Base-by-base conservation (phyloP, 2,329 filamentous ascomycete genomes). In the Nannizziopsis barbatae region DNA sequence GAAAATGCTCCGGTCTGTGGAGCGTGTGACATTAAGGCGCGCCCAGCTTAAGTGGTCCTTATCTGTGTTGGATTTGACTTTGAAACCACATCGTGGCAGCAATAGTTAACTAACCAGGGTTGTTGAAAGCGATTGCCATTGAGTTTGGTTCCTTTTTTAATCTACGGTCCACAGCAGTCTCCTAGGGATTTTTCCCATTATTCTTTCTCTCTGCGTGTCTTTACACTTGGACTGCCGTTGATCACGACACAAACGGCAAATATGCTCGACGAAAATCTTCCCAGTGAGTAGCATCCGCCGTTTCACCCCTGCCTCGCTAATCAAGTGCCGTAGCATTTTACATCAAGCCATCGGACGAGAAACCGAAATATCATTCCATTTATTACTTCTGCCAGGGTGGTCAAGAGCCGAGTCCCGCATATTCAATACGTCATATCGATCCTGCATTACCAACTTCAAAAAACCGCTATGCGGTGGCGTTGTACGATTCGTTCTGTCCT, bases 261-360 rank as follows among this genome's bases (percentile, higher is more conserved):
- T 14, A 95, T 95, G 88, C 77, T 94, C 59, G 88, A 95, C 80
- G 86, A 93, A 65, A 94, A 89, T 66, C 79, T 95, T n/a, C 89
- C 89, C 49, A 87, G 75, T 77, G 56, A 59, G 57, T 40, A 9
- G 5, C 33, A 3, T 20, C n/a, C 8, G 3, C 8, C 9, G 12
- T 30, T 9, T 15, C n/a, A 17, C 12, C 11, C 8, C 9, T 42
- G 30, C 14, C 8, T 38, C 6, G 30, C 14, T 31, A 37, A 46
- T 20, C 31, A 27, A 17, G 39, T 3, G 30, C 30, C 17, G 14
- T 54, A 77, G 75, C 75, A 46, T 81, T 81, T 69, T 79, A 77
- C 59, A 67, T 80, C 54, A 79, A 77, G 58, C 63, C 70, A 6
- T 72, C 73, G 33, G 66, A 67, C 47, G 72, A 74, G 50, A 61